Evolutionary conservation across 768 basidiomycete species (phyloP).

Genomic region (Basidioascus undulatus): DNA sequence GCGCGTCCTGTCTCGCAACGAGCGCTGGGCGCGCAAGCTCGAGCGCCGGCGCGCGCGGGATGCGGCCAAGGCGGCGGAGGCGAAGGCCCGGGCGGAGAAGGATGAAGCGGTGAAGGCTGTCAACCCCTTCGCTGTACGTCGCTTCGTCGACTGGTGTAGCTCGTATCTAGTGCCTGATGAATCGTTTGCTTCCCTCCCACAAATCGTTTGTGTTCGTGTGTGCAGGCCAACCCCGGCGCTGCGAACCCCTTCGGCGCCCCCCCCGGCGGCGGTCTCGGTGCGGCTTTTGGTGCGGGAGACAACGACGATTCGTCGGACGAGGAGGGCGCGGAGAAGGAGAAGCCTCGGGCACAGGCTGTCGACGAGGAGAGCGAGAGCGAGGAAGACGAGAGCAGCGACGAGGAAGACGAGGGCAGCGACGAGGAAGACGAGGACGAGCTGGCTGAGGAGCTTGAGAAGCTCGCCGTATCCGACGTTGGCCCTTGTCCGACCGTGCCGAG

Average conservation of each 20-base stretch:
- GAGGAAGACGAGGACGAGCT: no score
- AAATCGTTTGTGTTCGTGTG: no score
- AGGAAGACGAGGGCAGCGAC: conserved; percentile 19
- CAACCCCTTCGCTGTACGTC: conserved; percentile 49
- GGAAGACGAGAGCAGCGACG: conserved; percentile 4
- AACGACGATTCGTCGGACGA: neutral
- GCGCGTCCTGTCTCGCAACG: conserved; percentile 48
- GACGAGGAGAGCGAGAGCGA: neutral
- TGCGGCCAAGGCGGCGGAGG: conserved; percentile 16
- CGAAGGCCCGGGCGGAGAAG: conserved; percentile 12
- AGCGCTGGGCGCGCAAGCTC: conserved; percentile 47
- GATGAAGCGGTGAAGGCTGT: conserved; percentile 10
- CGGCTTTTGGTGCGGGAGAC: no score
- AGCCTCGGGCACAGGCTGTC: no score
- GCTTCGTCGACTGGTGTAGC: neutral
- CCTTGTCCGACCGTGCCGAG: neutral
- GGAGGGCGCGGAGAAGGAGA: no score
- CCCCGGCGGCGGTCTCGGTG: no score
- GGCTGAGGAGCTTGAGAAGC: no score
- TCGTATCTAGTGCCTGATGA: neutral
- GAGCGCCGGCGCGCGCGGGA: conserved; percentile 23
- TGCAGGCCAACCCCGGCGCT: no score
- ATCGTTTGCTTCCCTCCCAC: no score
- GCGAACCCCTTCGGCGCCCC: no score
- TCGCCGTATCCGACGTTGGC: no score